phyloP scores from a whole-genome alignment of 1,284 basidiomycete genomes.

The Malassezia yamatoensis region DNA sequence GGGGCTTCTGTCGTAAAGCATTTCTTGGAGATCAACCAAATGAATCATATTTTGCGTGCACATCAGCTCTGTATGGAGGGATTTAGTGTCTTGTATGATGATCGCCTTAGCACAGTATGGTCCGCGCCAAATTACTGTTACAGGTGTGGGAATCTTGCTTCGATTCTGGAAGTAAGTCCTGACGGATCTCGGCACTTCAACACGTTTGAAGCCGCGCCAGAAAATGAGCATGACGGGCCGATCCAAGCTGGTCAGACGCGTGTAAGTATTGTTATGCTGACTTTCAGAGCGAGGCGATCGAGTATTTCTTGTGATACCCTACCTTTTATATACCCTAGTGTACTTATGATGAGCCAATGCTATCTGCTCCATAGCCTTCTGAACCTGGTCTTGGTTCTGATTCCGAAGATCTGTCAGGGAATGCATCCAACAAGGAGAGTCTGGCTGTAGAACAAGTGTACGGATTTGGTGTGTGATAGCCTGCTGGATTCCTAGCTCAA shows the following conservation, averaged over 20 bases:
- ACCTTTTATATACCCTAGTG: background rate
- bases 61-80: constrained; percentile 99
- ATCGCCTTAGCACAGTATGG: constrained; percentile 94
- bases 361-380: background rate
- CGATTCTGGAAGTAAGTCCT: constrained; percentile 89
- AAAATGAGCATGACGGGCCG: constrained; percentile 63
- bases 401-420: too few species aligned
- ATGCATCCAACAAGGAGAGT: too few species aligned
- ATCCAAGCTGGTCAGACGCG: constrained; percentile 27
- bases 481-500: background rate
- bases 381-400: background rate
- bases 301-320: constrained; percentile 32
- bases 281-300: constrained; percentile 28
- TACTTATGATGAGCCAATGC: background rate
- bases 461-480: background rate
- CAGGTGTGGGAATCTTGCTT: constrained; percentile 92
- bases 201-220: constrained; percentile 94
- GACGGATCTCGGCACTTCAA: constrained; percentile 85
- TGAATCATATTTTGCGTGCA: constrained; percentile 93
- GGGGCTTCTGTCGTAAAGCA: constrained; percentile 97
- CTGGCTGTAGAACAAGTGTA: too few species aligned
- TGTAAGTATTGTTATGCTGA: background rate
- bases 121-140: constrained; percentile 97
- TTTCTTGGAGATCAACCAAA: constrained; percentile 77
- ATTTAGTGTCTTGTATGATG: constrained; percentile 85